Base-by-base conservation (phyloP, 768 basidiomycete genomes). In the Fistulinella prunicolor region DNA sequence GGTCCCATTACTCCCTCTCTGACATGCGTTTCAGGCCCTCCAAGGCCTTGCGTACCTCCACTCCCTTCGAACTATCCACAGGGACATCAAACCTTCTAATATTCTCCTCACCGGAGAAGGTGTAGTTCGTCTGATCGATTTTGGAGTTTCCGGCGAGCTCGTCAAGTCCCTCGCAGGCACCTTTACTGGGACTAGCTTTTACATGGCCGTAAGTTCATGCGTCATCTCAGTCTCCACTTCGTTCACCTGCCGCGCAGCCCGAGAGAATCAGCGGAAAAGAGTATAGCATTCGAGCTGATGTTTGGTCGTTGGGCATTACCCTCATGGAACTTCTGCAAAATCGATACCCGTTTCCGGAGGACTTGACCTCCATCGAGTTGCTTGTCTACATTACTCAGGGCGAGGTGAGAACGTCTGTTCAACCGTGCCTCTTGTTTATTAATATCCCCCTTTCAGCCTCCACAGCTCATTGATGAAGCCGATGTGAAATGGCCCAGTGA, bases 251-350 rank as follows among this genome's bases (percentile, higher is more conserved):
- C 46, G 32, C 54, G 44, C 55, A 93, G 89, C 95, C 95, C 41
- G 95, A 97, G 69, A 86, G 95, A 53, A 94, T 98, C 51, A 85
- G 83, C 58, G 95, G 95, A 6, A 80, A 86, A 46, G 83, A 87
- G 55, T 99, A 96, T 66, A 90, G 90, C 26, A 95, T 96, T 60
- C 84, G 91, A 48, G 91, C 94, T 30, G 94, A 99, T 65, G 94
- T 99, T 20, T 99, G 96, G 96, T 97, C 94, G 1, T 87, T 93
- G 13, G 96, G 95, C 20, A 86, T 99, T 38, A 89, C 94, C 0
- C 77, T 99, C 28, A 78, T 98, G 57, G 96, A 98, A 70, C 81
- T 99, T 20, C 89, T 94, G 6, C 82, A 90, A 61, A 96, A 95
- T 60, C 82, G 88, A 35, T 97, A 96, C 75, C 96, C 96, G 9